Evolutionary conservation across 129 eudicot genomes (phyloP), one percentile per base, ranked within the genome.

Genomic region (Ambrosia artemisiifolia): DNA sequence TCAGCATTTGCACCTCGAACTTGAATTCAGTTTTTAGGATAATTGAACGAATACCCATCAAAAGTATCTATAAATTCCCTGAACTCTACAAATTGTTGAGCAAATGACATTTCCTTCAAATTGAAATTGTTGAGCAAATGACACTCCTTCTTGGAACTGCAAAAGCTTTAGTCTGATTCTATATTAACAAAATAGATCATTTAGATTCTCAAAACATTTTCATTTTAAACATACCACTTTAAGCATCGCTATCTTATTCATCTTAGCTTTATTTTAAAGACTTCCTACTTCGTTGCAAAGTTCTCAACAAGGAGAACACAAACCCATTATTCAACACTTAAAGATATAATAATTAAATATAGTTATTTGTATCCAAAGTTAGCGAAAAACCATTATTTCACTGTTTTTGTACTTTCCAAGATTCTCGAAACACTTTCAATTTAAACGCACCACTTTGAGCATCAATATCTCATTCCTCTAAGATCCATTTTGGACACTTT

Each of bases 1-100:
- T 94, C 99, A 13, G 97, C 99, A 63, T 91, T 91, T 19, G 99
- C 99, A 43, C 99, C 99, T 28, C 88, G 84, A 8, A 94, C 99
- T 86, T 90, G 93, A 75, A 94, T 94, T 97, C 99, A 94, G 67
- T 90, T 94, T 75, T 63, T 49, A 24, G 99, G 99, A 67, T 90
- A 94, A 74, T 79, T 74, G 63, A 94, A 84, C 0, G 97, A 85
- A 75, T 94, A 94, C 63, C 99, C 99, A 70, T 94, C 99, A 81
- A 94, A 94, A 38, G 84, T 77, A 77, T 94, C 97, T 49, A 88
- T 94, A 48, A 82, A 88, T 61, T 94, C 99, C 75, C 86, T 86
- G 55, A 86, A 88, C 17, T 53, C 88, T 67, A 88, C 83, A 17
- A 93, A 72, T 68, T 80, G 89, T 67, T 76, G 83, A 63, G 96